Conservation (phyloP, 331 rosid species). For the Dryas integrifolia region DNA sequence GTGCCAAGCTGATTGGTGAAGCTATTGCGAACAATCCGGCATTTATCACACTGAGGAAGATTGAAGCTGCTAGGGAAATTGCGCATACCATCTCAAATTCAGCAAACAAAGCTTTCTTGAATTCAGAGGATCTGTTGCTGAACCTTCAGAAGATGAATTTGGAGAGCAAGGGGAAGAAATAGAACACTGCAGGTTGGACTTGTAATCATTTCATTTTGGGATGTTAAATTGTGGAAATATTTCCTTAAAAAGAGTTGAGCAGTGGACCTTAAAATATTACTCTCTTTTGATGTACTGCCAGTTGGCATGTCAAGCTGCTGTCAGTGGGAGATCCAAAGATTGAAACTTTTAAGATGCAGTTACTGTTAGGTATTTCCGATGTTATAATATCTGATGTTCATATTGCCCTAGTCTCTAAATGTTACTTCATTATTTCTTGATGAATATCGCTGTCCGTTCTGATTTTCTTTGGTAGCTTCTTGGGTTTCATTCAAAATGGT, state of each 20-base stretch:
- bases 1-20: conserved; percentile 86
- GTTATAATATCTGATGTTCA: background rate
- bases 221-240: conserved; percentile 12
- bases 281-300: background rate
- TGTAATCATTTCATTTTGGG: conserved; percentile 7
- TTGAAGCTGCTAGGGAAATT: conserved; percentile 90
- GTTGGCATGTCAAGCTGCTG: background rate
- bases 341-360: background rate
- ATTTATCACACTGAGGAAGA: conserved; percentile 77
- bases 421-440: too few species aligned
- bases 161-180: conserved; percentile 48
- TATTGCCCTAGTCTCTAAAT: too few species aligned
- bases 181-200: conserved; percentile 8
- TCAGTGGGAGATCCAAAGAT: background rate
- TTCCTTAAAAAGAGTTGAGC: background rate
- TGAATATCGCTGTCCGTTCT: too few species aligned
- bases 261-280: background rate
- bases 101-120: conserved; percentile 68
- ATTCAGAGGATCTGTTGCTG: conserved; percentile 75
- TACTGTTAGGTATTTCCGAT: background rate
- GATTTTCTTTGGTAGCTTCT: too few species aligned
- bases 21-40: conserved; percentile 86
- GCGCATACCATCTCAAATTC: conserved; percentile 73
- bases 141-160: conserved; percentile 72
- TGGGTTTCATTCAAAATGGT: too few species aligned